phyloP scores from a whole-genome alignment of 1,139 yeast species.

The Blastobotrys capitulatus region DNA sequence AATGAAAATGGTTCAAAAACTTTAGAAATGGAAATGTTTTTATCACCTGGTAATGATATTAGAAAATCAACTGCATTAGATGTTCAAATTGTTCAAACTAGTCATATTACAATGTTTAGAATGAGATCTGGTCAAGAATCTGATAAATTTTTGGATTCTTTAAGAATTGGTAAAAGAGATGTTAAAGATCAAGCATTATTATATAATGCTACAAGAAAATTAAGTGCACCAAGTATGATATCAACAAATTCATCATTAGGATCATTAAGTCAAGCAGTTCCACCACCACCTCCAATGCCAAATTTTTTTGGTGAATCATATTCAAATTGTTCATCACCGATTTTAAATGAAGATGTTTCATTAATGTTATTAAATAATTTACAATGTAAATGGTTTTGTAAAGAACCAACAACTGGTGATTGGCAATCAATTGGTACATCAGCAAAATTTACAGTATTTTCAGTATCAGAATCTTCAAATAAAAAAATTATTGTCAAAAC shows the following conservation, averaged over 20 bases:
- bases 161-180: constrained; percentile 23
- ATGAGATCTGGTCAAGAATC: constrained; percentile 24
- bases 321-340: background rate
- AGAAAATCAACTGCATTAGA: constrained; percentile 28
- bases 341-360: constrained; percentile 9
- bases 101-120: constrained; percentile 28
- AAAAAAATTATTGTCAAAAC: constrained; percentile 17
- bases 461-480: constrained; percentile 18
- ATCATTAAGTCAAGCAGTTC: constrained; percentile 11
- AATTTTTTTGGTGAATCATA: background rate
- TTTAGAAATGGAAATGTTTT: constrained; percentile 14
- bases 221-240: constrained; percentile 21
- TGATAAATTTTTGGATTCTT: constrained; percentile 24
- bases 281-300: constrained; percentile 1
- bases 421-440: constrained; percentile 17
- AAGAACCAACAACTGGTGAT: constrained; percentile 21
- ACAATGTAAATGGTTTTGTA: constrained; percentile 22
- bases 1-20: background rate
- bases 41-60: constrained; percentile 20
- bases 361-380: constrained; percentile 25
- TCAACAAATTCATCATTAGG: constrained; percentile 23
- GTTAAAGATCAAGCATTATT: constrained; percentile 22
- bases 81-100: constrained; percentile 25
- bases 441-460: constrained; percentile 22
- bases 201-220: constrained; percentile 11